Conservation (phyloP, 345 rosid species). For the Atalantia buxifolia region DNA sequence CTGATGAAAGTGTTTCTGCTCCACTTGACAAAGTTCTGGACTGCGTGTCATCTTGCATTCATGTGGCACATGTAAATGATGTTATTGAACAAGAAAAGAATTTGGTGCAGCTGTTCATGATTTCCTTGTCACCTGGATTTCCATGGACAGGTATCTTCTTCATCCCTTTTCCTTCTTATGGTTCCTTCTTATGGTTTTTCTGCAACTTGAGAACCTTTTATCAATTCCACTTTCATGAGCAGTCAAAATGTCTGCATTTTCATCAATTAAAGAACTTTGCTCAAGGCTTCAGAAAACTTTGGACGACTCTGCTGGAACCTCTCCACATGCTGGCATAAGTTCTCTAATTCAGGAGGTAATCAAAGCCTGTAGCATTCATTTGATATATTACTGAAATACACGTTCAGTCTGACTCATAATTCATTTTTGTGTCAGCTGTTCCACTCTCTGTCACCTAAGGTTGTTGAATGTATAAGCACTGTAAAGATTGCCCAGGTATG, state of each 20-base stretch:
- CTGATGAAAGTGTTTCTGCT: constrained; percentile 39
- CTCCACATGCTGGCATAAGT: constrained; percentile 29
- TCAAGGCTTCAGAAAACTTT: constrained; percentile 42
- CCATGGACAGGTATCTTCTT: constrained; percentile 75
- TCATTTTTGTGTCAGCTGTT: constrained; percentile 50
- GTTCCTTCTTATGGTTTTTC: neutral
- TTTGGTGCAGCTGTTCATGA: constrained; percentile 45
- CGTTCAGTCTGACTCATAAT: constrained; percentile 12
- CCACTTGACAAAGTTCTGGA: constrained; percentile 70
- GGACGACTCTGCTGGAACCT: constrained; percentile 35
- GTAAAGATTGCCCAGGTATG: constrained; percentile 92
- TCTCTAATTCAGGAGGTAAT: constrained; percentile 67
- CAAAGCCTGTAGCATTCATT: neutral
- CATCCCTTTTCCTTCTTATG: neutral
- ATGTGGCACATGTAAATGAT: constrained; percentile 53
- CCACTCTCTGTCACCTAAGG: constrained; percentile 47
- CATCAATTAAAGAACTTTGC: constrained; percentile 68
- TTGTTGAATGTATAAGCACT: constrained; percentile 63
- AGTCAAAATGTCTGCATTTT: constrained; percentile 79
- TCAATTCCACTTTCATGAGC: constrained; percentile 27
- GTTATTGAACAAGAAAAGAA: constrained; percentile 51
- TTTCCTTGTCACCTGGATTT: constrained; percentile 64
- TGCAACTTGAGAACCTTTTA: neutral
- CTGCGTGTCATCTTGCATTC: constrained; percentile 63
- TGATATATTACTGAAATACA: neutral